Base-by-base conservation (phyloP, 352 stramenopile genomes). In the Plasmopara halstedii region DNA sequence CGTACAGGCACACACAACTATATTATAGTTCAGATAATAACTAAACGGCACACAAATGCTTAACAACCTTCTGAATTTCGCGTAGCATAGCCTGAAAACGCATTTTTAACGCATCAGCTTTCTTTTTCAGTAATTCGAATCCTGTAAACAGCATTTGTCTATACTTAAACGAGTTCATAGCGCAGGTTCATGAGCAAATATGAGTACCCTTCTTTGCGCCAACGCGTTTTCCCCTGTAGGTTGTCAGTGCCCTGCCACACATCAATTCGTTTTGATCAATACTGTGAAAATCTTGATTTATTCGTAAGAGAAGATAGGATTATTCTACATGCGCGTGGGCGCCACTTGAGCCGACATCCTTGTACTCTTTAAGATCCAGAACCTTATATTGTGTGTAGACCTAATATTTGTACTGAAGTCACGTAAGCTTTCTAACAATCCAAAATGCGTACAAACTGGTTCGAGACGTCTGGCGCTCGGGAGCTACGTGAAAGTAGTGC, bases 81-180 rank as follows among this genome's bases (percentile, higher is more conserved):
- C 76, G 76, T 32, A 95, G 59, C 70, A 94, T 88, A 41, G 74
- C 67, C 53, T 92, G 79, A 61, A 94, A 95, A n/a, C 90, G 73
- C 54, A 97, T 95, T 81, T 99, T 99, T 18, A 99, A 80, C 8
- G 97, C 97, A 61, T 99, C 97, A 2, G 96, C 95, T 72, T 99
- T 99, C 79, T 99, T 99, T 72, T 94, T 94, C 26, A 94, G 60
- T 39, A 94, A 47, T 46, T 91, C 79, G 65, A 82, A 88, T n/a
- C 77, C 77, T 88, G 50, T 29, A 46, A 21, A 25, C 8, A 47
- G 1, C 6, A 34, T 1, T 22, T n/a, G 11, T 52, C 46, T 43
- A 32, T 18, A 20, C n/a, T 18, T 22, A 26, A 19, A 17, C 1
- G n/a, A n/a, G n/a, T n/a, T n/a, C n/a, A n/a, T n/a, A n/a, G n/a